Evolutionary conservation across 1,139 yeast species (phyloP), one percentile per base, ranked within the genome.

Genomic region (Blastobotrys raffinosifermentans): DNA sequence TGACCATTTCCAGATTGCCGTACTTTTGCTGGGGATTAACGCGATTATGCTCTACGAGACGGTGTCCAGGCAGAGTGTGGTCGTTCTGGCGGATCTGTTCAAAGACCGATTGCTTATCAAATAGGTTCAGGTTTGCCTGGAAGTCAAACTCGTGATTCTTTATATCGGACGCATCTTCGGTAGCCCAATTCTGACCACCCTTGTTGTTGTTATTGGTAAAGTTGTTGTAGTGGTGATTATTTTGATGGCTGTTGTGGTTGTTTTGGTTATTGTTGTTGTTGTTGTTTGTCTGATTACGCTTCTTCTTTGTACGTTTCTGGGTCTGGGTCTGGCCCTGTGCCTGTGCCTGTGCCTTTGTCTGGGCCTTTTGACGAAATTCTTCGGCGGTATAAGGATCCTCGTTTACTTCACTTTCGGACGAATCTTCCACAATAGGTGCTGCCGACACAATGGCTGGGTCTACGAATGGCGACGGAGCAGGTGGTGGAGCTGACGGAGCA

Each of bases 71-170:
- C 35, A 70, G 75, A 17, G 77, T 68, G 11, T 67, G 69, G 54
- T 86, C 96, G 39, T 68, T 65, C 46, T 70, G 71, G 35, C 78
- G 77, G 54, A 87, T 73, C 53, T 84, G 86, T 39, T 81, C 83
- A 58, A 89, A 83, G 4, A 87, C 91, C 5, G 80, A 69, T 44
- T 72, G 68, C 58, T 89, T 89, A 60, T 89, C 94, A 55, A 89
- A 89, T 69, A 80, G 75, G 19, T 82, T 80, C 48, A 87, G 69
- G 54, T 83, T 85, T 8, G 87, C 81, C 42, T 77, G 85, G 60
- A 89, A 89, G 58, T 89, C 96, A 62, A 89, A 89, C 46, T 87
- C 96, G 5, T 53, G 48, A 39, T 53, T 50, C 26, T 51, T 49
- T 33, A 55, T 48, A 16, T 70, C 76, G 26, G 73, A 61, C 45